Evolutionary conservation across 2,329 filamentous ascomycete species (phyloP).

Genomic region (Ascochyta rabiei): DNA sequence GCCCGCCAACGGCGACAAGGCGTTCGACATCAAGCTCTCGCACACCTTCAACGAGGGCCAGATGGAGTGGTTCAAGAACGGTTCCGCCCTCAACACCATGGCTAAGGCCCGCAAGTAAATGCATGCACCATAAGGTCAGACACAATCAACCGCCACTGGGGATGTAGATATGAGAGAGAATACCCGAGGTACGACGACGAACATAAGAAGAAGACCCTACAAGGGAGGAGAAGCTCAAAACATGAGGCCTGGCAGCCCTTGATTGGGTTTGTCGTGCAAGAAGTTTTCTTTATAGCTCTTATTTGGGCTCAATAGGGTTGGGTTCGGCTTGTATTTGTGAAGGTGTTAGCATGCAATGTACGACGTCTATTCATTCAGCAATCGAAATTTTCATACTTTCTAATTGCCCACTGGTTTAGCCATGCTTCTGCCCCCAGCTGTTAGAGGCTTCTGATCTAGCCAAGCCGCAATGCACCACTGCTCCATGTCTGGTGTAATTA

Average conservation of each 20-base stretch:
- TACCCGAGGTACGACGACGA: conserved; percentile 30
- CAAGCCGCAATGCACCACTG: too few species aligned
- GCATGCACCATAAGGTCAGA: conserved; percentile 16
- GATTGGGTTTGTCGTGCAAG: conserved; percentile 25
- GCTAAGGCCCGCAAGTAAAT: conserved; percentile 65
- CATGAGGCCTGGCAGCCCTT: conserved; percentile 24
- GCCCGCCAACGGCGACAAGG: conserved; percentile 77
- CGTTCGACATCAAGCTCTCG: conserved; percentile 81
- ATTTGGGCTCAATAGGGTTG: conserved; percentile 36
- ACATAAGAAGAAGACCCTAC: conserved; percentile 18
- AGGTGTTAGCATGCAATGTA: conserved; percentile 48
- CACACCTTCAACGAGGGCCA: conserved; percentile 99
- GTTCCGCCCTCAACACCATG: conserved; percentile 98
- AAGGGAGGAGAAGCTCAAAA: conserved; percentile 29
- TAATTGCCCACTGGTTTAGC: too few species aligned
- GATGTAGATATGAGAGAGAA: conserved; percentile 43
- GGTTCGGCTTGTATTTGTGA: conserved; percentile 47
- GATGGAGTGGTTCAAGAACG: conserved; percentile 99
- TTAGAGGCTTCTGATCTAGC: too few species aligned
- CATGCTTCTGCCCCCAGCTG: not conserved
- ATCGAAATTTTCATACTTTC: conserved; percentile 1
- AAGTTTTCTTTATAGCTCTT: conserved; percentile 37
- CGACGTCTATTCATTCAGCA: conserved; percentile 32
- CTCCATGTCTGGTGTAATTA: too few species aligned
- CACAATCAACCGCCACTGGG: conserved; percentile 30